Evolutionary conservation across 768 basidiomycete species (phyloP), one percentile per base, ranked within the genome.

Genomic region (Kondoa malvinella): DNA sequence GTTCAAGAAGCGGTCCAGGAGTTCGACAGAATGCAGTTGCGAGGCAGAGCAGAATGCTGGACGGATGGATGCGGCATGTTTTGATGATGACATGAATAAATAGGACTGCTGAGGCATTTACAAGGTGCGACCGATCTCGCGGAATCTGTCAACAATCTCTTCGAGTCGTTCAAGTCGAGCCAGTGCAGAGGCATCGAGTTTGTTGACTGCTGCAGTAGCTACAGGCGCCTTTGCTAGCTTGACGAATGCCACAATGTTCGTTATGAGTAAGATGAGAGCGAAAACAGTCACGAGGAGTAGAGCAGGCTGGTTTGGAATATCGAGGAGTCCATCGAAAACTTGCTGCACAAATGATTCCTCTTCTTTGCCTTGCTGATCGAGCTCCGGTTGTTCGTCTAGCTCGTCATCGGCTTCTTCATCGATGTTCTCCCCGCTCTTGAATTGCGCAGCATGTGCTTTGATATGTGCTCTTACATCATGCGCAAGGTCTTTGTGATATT

Each of bases 401-500:
- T 50, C 40, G 40, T 50, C 40, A 50, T 50, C 40, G 8, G 40
- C 40, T 50, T 8, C 40, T 50, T 50, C 40, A 21, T 50, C 40
- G 40, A 50, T 21, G 8, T 8, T 21, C 21, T 50, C 40, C 8
- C 40, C 40, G 40, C 12, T 8, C 21, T 50, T 50, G 56, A 70
- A 70, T 30, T 70, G 66, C 21, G 30, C 32, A 1, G 67, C 57
- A 26, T 67, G 58, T 3, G 66, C 25, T 27, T 64, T 50, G 62
- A 70, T 70, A 56, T 70, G 61, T 56, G 50, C 56, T 17, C 69
- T 58, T 2, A 70, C 29, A 4, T 61, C 30, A 3, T 57, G 31
- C 30, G 69, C 69, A 27, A 70, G 61, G 12, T 67, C 66, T 58
- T 67, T 67, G 58, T 70, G 68, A 33, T 70, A 70, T 32, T n/a